Conservation (phyloP, 306 rosid genomes). For the Glycine latifolia region DNA sequence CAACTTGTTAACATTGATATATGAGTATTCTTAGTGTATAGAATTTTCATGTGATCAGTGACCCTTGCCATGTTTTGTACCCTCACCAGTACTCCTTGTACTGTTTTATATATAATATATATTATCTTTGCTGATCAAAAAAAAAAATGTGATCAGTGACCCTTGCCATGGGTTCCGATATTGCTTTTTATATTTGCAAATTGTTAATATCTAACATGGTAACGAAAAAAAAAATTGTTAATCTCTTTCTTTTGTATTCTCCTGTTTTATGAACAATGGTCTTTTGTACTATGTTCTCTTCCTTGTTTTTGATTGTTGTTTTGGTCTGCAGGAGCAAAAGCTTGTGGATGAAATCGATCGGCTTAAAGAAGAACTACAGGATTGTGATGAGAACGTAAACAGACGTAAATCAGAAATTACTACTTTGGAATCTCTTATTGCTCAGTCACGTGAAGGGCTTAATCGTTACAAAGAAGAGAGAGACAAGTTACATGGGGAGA, state of each 20-base stretch:
- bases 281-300: background rate
- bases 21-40: constrained; percentile 11
- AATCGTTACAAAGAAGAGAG: constrained; percentile 67
- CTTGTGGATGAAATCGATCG: constrained; percentile 80
- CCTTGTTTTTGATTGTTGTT: constrained; percentile 14
- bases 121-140: no score
- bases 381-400: constrained; percentile 64
- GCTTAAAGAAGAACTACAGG: constrained; percentile 69
- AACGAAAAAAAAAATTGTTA: background rate
- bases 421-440: constrained; percentile 63
- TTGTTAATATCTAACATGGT: no score
- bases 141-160: background rate
- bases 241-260: background rate
- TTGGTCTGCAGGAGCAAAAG: constrained; percentile 72
- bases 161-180: background rate
- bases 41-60: background rate
- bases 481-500: constrained; percentile 81
- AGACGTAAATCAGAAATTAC: constrained; percentile 68
- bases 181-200: no score
- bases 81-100: no score
- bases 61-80: background rate
- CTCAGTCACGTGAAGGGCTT: constrained; percentile 73
- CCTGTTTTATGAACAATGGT: background rate
- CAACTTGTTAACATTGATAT: constrained; percentile 19
- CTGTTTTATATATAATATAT: no score